These are phyloP conservation scores for Magnaporthiopsis incrustans DNA, from an alignment of 2,329 filamentous ascomycete species.

Conservation along the genomic window DNA sequence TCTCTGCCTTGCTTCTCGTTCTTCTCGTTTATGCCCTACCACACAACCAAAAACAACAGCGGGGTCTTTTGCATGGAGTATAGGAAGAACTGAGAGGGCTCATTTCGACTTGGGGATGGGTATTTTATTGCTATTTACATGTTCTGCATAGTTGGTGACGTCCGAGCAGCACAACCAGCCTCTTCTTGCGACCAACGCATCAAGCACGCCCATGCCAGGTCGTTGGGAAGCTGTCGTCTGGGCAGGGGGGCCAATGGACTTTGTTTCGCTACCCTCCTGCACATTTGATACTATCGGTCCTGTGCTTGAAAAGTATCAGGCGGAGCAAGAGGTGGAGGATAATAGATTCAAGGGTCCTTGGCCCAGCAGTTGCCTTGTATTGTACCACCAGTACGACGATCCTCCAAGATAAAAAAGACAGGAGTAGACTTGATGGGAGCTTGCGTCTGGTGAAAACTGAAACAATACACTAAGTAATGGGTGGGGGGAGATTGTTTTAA, in stretches of 20 bases:
- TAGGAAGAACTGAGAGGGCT: neutral
- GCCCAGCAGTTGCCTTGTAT: neutral
- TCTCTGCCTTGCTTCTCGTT: neutral
- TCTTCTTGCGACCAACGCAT: neutral
- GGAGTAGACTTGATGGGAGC: neutral
- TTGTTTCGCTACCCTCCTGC: neutral
- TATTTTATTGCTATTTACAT: neutral
- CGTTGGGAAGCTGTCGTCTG: neutral
- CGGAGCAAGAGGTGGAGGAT: neutral
- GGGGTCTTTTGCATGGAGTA: neutral
- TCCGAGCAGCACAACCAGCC: neutral
- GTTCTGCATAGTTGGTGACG: slow-evolving; percentile 1
- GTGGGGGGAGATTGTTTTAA: neutral
- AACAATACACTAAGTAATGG: neutral
- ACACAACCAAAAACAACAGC: neutral
- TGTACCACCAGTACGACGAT: neutral
- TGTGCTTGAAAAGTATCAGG: neutral
- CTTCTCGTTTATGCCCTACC: neutral
- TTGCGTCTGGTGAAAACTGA: neutral
- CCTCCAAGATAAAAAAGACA: neutral
- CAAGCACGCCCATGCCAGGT: neutral
- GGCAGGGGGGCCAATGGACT: neutral
- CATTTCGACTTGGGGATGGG: neutral
- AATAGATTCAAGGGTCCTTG: neutral
- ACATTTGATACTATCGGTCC: neutral